Conservation (phyloP, 202 grass and related monocot species). For the Elaeis oleifera region DNA sequence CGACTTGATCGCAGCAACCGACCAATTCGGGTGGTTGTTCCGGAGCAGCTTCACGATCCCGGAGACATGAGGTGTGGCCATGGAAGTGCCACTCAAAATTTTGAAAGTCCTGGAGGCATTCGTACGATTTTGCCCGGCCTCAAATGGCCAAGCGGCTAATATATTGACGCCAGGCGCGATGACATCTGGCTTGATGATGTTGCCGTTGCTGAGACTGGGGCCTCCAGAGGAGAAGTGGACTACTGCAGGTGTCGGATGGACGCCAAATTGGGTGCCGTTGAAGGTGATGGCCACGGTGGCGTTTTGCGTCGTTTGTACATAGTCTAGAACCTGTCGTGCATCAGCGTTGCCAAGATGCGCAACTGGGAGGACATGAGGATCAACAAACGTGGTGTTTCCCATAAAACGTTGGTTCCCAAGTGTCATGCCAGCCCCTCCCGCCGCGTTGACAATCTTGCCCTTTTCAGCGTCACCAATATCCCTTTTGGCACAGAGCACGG, state of each 20-base stretch:
- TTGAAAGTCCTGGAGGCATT: background rate
- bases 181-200: conserved; percentile 10
- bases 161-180: conserved; percentile 1
- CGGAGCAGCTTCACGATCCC: background rate
- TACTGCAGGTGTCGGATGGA: background rate
- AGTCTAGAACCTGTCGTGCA: too few relatives aligned
- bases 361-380: too few relatives aligned
- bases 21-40: conserved; percentile 1
- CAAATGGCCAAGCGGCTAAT: background rate
- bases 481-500: background rate
- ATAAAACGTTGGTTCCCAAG: too few relatives aligned
- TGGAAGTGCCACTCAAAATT: background rate
- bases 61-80: background rate
- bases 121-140: background rate
- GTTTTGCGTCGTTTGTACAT: too few relatives aligned
- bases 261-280: too few relatives aligned
- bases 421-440: too few relatives aligned
- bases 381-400: too few relatives aligned
- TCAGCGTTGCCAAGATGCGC: too few relatives aligned
- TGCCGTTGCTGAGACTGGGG: background rate
- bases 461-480: background rate
- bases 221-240: conserved; percentile 1
- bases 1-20: background rate
- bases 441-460: background rate
- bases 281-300: too few relatives aligned